Evolutionary conservation across 805 yeast species (phyloP).

Genomic region (Candida adriatica): DNA sequence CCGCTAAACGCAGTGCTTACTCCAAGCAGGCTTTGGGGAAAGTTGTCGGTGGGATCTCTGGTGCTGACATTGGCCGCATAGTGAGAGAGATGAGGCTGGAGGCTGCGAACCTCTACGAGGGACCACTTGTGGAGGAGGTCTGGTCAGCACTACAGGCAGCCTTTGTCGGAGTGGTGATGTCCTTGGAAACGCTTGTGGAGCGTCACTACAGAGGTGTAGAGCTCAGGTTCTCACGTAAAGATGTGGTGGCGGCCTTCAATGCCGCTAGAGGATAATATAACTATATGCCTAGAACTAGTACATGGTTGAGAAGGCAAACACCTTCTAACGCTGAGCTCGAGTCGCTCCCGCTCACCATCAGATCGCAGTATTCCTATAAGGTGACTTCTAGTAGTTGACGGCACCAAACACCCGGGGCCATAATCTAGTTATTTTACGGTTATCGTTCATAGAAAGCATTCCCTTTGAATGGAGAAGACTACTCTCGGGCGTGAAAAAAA

Average conservation of each 20-base stretch:
- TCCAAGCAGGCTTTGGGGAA: slow-evolving; percentile 52
- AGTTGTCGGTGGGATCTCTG: slow-evolving; percentile 49
- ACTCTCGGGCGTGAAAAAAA: no score
- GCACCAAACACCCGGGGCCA: no score
- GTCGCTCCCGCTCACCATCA: no score
- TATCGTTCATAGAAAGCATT: no score
- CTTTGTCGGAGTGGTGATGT: slow-evolving; percentile 47
- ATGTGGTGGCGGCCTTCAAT: slow-evolving; percentile 48
- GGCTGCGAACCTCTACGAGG: slow-evolving; percentile 47
- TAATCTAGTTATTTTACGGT: no score
- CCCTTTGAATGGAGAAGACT: no score
- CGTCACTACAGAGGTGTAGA: slow-evolving; percentile 46
- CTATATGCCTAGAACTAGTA: no score
- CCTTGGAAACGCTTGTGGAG: slow-evolving; percentile 48
- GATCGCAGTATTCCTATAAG: no score
- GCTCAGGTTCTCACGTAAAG: slow-evolving; percentile 44
- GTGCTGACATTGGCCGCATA: slow-evolving; percentile 47
- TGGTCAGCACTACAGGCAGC: slow-evolving; percentile 68
- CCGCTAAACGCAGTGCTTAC: slow-evolving; percentile 57
- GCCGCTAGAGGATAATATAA: no score
- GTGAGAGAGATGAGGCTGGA: slow-evolving; percentile 49
- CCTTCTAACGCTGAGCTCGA: no score
- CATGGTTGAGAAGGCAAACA: no score
- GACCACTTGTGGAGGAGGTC: slow-evolving; percentile 43
- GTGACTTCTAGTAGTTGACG: no score